Base-by-base conservation (phyloP, 805 yeast genomes). In the Kazachstania psychrophila region DNA sequence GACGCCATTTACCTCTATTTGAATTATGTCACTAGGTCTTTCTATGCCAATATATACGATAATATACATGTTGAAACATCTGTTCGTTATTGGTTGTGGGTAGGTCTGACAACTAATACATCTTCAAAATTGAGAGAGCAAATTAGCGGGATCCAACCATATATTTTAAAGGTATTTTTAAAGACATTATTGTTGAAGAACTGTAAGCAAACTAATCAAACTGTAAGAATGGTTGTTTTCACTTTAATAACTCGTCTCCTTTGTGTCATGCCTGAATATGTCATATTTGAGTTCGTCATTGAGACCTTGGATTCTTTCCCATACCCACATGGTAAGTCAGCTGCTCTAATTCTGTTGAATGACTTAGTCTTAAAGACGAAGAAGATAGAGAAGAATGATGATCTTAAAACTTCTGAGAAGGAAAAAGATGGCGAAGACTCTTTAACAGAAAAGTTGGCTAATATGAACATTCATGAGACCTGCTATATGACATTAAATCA, bases 241-340 rank as follows among this genome's bases (percentile, higher is more conserved):
- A 77, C 88, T 0, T 61, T 84, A 29, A 58, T 85, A 24, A 75
- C 82, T 2, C 76, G 77, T 46, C 50, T 84, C 2, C 60, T 89
- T 46, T 70, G 80, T 7, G 52, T 70, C 15, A 57, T 77, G 23
- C 72, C 77, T 0, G 84, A 82, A 41, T 62, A 64, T 1, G 58
- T 67, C 10, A 60, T 81, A 0, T 84, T 75, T 57, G 62, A 64
- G 3, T 83, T 81, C 51, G 61, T 85, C 12, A 51, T 66, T 17
- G 86, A 84, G 50, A 68, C 86, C 0, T 63, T 89, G 34, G 61
- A 65, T 20, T 65, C 71, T 35, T 81, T 89, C 50, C 88, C 92
- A 2, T 74, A 69, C 50, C 75, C 69, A 27, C 70, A 71, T 27
- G 72, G 74, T 16, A 75, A 76, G 46, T 66, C 79, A 17, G 75